These are phyloP conservation scores for Tetrapisispora iriomotensis DNA, from an alignment of 805 yeast species.

Conservation along the genomic window DNA sequence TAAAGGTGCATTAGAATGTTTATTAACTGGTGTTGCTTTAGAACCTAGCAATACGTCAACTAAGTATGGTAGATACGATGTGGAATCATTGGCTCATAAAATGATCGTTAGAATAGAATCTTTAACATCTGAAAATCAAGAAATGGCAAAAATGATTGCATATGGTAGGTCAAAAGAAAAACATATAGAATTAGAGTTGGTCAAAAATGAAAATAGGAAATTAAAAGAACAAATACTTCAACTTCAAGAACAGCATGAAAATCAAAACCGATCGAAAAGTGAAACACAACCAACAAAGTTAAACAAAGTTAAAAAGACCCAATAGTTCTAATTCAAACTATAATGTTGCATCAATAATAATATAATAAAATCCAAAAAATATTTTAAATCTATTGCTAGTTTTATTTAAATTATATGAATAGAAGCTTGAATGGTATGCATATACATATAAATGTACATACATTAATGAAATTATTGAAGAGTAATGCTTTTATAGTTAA, in stretches of 20 bases:
- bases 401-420: too few relatives aligned
- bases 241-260: conserved; percentile 2
- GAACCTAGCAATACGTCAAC: conserved; percentile 39
- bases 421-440: too few relatives aligned
- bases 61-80: conserved; percentile 56
- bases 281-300: neutral
- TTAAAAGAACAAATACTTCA: conserved; percentile 26
- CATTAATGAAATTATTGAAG: too few relatives aligned
- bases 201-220: conserved; percentile 42
- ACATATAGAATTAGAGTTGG: conserved; percentile 55
- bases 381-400: too few relatives aligned
- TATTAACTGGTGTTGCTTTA: conserved; percentile 45
- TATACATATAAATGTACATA: too few relatives aligned
- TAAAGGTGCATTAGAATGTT: conserved; percentile 51
- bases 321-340: neutral
- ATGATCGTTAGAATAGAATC: conserved; percentile 51
- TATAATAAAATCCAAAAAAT: too few relatives aligned
- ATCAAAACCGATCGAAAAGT: neutral
- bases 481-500: too few relatives aligned
- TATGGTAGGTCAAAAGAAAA: conserved; percentile 68
- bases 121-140: conserved; percentile 60
- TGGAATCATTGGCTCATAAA: conserved; percentile 65
- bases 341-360: neutral
- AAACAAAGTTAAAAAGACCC: neutral
- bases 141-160: conserved; percentile 58